Percentiles rank a stretch among this genome's conserved stretches.
phyloP scores from a whole-genome alignment of 768 basidiomycete species.

The Lepiota subincarnata region DNA sequence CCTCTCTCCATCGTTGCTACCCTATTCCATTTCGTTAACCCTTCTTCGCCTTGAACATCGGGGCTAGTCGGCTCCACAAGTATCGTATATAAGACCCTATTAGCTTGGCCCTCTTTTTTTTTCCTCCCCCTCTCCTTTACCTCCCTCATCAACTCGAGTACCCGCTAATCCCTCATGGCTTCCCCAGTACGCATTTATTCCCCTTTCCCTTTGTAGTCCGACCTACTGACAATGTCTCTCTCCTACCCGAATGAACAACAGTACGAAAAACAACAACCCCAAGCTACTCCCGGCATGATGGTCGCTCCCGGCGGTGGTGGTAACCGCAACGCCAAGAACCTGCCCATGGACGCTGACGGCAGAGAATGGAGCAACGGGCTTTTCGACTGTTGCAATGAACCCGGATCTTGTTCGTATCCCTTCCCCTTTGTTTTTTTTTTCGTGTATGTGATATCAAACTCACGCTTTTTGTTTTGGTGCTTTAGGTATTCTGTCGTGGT shows the following conservation, averaged over 20 bases:
- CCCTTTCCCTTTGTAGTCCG: not conserved
- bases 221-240: too few species aligned
- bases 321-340: constrained; percentile 32
- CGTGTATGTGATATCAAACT: not conserved
- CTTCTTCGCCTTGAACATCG: too few species aligned
- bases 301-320: constrained; percentile 28
- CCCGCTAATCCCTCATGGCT: too few species aligned
- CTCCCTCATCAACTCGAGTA: not conserved
- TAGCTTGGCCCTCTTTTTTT: not conserved
- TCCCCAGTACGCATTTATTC: not conserved
- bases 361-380: constrained; percentile 34
- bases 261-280: constrained; percentile 1
- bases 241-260: not conserved
- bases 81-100: not conserved
- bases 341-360: constrained; percentile 28
- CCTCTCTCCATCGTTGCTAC: too few species aligned
- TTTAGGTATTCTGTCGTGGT: constrained; percentile 33
- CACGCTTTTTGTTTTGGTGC: not conserved
- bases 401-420: constrained; percentile 27
- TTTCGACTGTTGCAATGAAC: constrained; percentile 27
- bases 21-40: too few species aligned
- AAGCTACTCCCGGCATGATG: constrained; percentile 20
- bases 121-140: not conserved
- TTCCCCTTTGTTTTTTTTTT: not conserved
- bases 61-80: not conserved